Percentiles rank a stretch among this genome's conserved stretches.
phyloP scores from a whole-genome alignment of 2,329 filamentous ascomycete species.

The Penicillium sp. region DNA sequence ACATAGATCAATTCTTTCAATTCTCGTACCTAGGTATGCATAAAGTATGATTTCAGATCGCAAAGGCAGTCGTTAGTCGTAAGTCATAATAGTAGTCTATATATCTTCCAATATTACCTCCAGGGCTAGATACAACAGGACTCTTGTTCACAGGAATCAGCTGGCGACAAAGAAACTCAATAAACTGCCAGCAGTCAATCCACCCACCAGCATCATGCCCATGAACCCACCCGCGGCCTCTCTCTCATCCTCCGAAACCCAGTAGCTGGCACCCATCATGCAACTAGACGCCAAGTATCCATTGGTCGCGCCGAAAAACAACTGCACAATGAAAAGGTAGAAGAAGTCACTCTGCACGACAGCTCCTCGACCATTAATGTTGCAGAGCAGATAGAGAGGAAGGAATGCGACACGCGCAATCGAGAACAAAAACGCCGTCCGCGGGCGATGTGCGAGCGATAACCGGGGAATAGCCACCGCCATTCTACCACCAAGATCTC shows the following conservation, averaged over 20 bases:
- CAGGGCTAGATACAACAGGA: too few species aligned
- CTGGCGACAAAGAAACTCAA: slow-evolving; percentile 71
- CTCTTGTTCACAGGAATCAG: slow-evolving; percentile 1
- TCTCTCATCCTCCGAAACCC: slow-evolving; percentile 74
- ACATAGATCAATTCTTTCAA: too few species aligned
- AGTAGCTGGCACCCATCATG: slow-evolving; percentile 85
- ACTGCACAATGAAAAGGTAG: slow-evolving; percentile 77
- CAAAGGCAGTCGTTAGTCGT: background rate
- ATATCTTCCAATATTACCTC: background rate
- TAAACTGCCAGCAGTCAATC: slow-evolving; percentile 78
- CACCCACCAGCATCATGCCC: slow-evolving; percentile 81
- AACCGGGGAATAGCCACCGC: slow-evolving; percentile 56
- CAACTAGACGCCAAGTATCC: slow-evolving; percentile 80
- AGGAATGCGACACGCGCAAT: slow-evolving; percentile 65
- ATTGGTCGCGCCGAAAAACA: slow-evolving; percentile 77
- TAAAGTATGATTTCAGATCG: too few species aligned
- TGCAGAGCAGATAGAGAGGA: slow-evolving; percentile 85
- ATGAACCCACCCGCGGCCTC: slow-evolving; percentile 93
- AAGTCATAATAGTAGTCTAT: background rate
- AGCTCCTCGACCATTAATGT: slow-evolving; percentile 71
- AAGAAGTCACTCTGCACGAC: slow-evolving; percentile 75
- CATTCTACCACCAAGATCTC: slow-evolving; percentile 74
- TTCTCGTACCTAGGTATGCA: too few species aligned
- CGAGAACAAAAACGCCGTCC: slow-evolving; percentile 61
- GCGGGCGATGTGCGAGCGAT: slow-evolving; percentile 57